Base-by-base conservation (phyloP, 192 early-diverging fungal genomes). In the Backusella luteola region DNA sequence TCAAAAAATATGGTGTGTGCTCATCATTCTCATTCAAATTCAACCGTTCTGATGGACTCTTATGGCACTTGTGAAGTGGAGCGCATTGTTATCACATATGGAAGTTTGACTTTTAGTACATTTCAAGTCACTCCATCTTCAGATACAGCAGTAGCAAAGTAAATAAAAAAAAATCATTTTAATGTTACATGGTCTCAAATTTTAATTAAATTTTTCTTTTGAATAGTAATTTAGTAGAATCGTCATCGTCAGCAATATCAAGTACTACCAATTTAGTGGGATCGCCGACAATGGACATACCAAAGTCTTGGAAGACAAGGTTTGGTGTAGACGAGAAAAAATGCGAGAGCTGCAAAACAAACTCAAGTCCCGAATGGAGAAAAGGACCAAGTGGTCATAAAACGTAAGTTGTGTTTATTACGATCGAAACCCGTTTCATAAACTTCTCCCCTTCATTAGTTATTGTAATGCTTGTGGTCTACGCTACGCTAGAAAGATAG, bases 401-500 rank as follows among this genome's bases (percentile, higher is more conserved):
- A 46, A 75, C 74, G 74, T 75, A 75, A 73, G 46, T 32, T 23
- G 4, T 14, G 15, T 9, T 35, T 32, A 32, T 32, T 32, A 32
- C 32, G 2, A 17, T 5, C 59, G 17, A 35, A 52, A 59, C 12
- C 6, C 12, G 26, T 6, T 12, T 23, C 32, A 39, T 44, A n/a
- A 39, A 46, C 34, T 34, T 44, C 7, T 0, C 2, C 23, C 35
- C 34, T 15, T 66, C 44, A 34, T 29, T 69, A 78, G 69, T 17
- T 56, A 73, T n/a, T 78, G 77, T 44, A 78, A 78, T 78, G 77
- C 77, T 0, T 78, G 77, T 68, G 77, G 77, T 21, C 35, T 78
- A 39, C 35, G 77, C 15, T 78, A 78, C 49, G 73, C 77, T 38
- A 59, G 77, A 29, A 52, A 34, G 15, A 41, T 78, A 5, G 23